Percentiles rank a stretch among this genome's conserved stretches.
Evolutionary conservation across 495 filamentous ascomycete species (phyloP).

Genomic region (Xylaria telfairii): DNA sequence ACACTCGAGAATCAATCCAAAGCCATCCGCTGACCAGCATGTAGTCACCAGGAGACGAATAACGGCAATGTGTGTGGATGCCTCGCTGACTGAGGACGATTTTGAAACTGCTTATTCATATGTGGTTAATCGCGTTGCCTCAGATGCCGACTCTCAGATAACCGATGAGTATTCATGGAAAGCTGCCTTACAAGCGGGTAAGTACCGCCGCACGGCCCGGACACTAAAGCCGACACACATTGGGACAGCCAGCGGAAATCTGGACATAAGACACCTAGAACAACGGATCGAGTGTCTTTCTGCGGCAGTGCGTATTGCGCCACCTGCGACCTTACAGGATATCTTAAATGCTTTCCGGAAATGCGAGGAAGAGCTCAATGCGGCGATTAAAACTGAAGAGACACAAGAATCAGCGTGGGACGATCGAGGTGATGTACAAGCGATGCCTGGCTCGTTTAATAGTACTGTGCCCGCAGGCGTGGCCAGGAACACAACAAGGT

Average conservation of each 20-base stretch:
- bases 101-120: constrained; percentile 98
- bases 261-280: constrained; percentile 69
- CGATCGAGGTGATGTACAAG: constrained; percentile 62
- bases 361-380: constrained; percentile 84
- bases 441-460: constrained; percentile 71
- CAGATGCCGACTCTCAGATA: constrained; percentile 31
- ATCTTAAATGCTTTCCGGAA: constrained; percentile 84
- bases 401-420: constrained; percentile 79
- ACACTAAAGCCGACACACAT: constrained; percentile 56
- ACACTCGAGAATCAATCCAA: constrained; percentile 7
- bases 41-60: constrained; percentile 67
- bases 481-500: constrained; percentile 20
- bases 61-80: constrained; percentile 85
- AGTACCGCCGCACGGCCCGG: constrained; percentile 64
- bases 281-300: constrained; percentile 93
- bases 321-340: constrained; percentile 77
- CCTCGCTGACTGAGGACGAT: constrained; percentile 84
- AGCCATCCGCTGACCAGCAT: constrained; percentile 31
- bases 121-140: constrained; percentile 70
- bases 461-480: constrained; percentile 36
- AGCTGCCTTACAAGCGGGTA: constrained; percentile 86
- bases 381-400: constrained; percentile 70
- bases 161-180: constrained; percentile 90
- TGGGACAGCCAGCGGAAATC: constrained; percentile 58
- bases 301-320: constrained; percentile 80